phyloP scores from a whole-genome alignment of 768 basidiomycete species.

The Tulasnella sp. region DNA sequence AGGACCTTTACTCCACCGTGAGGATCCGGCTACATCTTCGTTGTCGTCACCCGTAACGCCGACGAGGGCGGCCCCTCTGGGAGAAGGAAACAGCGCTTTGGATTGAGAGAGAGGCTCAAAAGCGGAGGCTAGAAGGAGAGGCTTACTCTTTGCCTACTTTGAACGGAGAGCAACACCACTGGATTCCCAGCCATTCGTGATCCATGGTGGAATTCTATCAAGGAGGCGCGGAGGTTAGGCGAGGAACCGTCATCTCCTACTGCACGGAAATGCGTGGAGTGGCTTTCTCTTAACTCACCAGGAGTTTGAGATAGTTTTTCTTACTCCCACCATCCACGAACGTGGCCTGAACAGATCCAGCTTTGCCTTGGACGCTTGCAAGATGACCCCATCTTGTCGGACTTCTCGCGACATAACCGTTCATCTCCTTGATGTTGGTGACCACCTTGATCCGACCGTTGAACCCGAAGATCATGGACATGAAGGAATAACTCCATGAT shows the following conservation, averaged over 20 bases:
- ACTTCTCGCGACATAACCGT: neutral
- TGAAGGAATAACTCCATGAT: neutral
- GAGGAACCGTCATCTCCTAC: neutral
- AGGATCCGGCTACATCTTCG: neutral
- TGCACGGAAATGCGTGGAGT: neutral
- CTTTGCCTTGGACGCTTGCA: constrained; percentile 3
- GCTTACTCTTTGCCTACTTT: constrained; percentile 7
- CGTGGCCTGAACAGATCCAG: neutral
- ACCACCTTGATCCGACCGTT: constrained; percentile 6
- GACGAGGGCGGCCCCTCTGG: neutral
- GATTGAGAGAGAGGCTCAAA: neutral
- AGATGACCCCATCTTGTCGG: neutral
- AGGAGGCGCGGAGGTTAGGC: neutral
- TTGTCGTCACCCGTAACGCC: neutral
- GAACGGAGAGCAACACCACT: neutral
- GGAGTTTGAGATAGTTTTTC: neutral
- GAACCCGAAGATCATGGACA: neutral
- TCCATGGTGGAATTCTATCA: neutral
- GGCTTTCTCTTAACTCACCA: neutral
- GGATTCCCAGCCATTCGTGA: neutral
- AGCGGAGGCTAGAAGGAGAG: neutral
- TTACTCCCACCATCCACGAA: neutral
- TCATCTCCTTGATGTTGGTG: neutral
- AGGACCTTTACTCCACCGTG: neutral
- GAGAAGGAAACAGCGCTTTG: neutral